Conservation (phyloP, 805 yeast genomes). For the Sugiyamaella lignohabitans region DNA sequence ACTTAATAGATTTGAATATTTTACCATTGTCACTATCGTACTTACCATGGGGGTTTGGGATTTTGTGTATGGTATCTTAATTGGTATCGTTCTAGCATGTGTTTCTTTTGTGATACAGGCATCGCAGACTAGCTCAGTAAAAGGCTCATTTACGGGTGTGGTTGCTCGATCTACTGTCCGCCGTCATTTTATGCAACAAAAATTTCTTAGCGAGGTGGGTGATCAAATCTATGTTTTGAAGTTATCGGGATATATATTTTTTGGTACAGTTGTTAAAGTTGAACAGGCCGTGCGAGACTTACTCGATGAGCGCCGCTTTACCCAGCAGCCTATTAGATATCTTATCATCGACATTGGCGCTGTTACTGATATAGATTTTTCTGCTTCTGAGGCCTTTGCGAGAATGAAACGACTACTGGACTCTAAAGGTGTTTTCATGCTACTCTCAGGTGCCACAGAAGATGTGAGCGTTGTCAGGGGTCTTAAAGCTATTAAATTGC, state of each 20-base stretch:
- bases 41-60: constrained; percentile 93
- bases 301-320: constrained; percentile 50
- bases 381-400: constrained; percentile 94
- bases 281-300: constrained; percentile 65
- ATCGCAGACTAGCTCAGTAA: constrained; percentile 73
- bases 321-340: constrained; percentile 59
- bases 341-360: constrained; percentile 78
- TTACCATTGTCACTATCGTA: constrained; percentile 81
- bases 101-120: constrained; percentile 93
- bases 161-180: constrained; percentile 88
- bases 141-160: constrained; percentile 76
- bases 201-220: constrained; percentile 77
- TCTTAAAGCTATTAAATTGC: constrained; percentile 75
- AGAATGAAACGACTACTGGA: constrained; percentile 73
- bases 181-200: constrained; percentile 84
- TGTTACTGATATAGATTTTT: constrained; percentile 75
- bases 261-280: constrained; percentile 91
- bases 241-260: constrained; percentile 81
- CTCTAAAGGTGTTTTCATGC: constrained; percentile 61
- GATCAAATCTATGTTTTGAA: constrained; percentile 84
- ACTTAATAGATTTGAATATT: constrained; percentile 68
- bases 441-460: constrained; percentile 70
- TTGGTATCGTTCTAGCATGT: constrained; percentile 87
- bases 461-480: constrained; percentile 62
- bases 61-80: constrained; percentile 86